Base-by-base conservation (phyloP, 257 asterid genomes). In the Ehretia macrophylla region DNA sequence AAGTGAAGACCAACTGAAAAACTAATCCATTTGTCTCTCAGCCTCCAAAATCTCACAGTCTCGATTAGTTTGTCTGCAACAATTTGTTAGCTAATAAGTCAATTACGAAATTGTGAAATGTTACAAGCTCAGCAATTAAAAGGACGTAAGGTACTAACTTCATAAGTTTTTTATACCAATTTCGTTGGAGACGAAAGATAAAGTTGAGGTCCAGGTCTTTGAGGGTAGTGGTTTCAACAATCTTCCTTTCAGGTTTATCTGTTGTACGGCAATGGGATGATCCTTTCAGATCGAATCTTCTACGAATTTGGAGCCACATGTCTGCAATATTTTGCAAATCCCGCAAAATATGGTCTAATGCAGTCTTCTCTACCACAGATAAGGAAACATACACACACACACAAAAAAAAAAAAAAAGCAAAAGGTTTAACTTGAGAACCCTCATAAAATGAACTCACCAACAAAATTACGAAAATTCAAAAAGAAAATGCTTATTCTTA, bases 181-280 rank as follows among this genome's bases (percentile, higher is more conserved):
- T 79, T 38, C 72, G 77, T 52, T 92, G 93, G 53, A 92, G 78
- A 42, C 95, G 82, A 63, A 92, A 92, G 6, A 62, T 82, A 51
- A 72, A 88, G 61, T 92, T 78, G 4, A 88, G 72, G 68, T 92
- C 98, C 35, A 92, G 93, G 72, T 92, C 98, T 77, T 92, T 92
- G 3, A 92, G 82, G 19, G 97, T 92, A 14, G 98, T 88, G 66
- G 86, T 88, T 72, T 92, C 98, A 65, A 88, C 95, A 18, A 92
- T 92, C 59, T 88, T 96, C 14, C 76, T 92, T 62, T 75, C 81
- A 12, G 85, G 75, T 56, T 86, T 88, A 70, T 84, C 86, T 0
- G 95, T 81, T n/a, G 86, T 79, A 17, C 98, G 94, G 0, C 98
- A 97, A 69, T 88, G 88, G 54, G 97, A 92, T 17, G 98, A 92